Conservation (phyloP, 2,329 filamentous ascomycete genomes). For the Monilinia aucupariae region DNA sequence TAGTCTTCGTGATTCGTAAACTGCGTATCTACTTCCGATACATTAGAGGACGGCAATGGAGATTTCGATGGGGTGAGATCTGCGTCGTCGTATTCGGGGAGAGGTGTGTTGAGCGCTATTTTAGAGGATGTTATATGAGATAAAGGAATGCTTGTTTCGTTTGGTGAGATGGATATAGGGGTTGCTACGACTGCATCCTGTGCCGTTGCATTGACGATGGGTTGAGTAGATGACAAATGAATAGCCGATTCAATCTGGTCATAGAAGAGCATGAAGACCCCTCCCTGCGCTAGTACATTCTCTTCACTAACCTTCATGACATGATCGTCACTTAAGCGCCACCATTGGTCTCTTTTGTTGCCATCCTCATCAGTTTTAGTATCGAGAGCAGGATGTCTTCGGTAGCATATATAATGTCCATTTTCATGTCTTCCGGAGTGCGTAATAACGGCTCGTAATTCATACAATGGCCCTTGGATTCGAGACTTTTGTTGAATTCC, state of each 20-base stretch:
- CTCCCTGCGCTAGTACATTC: slow-evolving; percentile 65
- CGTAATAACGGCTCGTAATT: slow-evolving; percentile 76
- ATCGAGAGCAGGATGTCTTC: slow-evolving; percentile 52
- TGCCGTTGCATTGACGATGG: background rate
- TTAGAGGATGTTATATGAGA: background rate
- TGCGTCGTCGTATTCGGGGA: background rate
- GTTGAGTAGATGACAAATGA: background rate
- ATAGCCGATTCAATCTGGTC: slow-evolving; percentile 57
- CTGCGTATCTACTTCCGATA: background rate
- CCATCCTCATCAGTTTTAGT: slow-evolving; percentile 30
- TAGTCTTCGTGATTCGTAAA: background rate
- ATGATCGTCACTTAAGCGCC: slow-evolving; percentile 83
- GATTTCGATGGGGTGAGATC: background rate
- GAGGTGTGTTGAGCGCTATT: background rate
- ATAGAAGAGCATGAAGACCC: slow-evolving; percentile 97
- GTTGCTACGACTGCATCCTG: background rate
- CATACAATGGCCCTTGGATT: slow-evolving; percentile 59
- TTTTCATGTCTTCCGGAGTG: slow-evolving; percentile 91
- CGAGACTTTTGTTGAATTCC: slow-evolving; percentile 46
- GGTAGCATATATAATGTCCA: slow-evolving; percentile 91
- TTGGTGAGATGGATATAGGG: background rate
- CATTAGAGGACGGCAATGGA: background rate
- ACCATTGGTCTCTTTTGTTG: slow-evolving; percentile 58
- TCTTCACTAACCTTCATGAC: slow-evolving; percentile 70
- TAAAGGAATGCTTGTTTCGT: background rate